Evolutionary conservation across 1,284 basidiomycete genomes (phyloP).

Genomic region (Marasmius oreades): DNA sequence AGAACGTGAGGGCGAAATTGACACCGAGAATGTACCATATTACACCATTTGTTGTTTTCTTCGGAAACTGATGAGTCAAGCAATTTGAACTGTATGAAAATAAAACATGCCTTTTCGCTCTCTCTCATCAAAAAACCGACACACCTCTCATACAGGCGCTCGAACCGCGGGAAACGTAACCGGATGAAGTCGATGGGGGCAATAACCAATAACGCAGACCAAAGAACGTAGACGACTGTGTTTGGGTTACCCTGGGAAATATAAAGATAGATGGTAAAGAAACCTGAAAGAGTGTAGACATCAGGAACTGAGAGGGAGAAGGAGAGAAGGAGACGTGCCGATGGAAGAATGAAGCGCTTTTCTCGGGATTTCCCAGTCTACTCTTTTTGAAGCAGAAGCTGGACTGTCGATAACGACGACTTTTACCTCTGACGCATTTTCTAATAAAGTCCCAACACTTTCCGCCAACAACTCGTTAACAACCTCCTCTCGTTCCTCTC

Average conservation of each 20-base stretch:
- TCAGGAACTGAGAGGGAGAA: conserved; percentile 5
- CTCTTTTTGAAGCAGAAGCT: conserved; percentile 24
- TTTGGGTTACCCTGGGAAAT: conserved; percentile 50
- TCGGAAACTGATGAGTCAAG: neutral
- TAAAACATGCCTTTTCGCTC: conserved; percentile 70
- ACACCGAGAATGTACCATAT: conserved; percentile 96
- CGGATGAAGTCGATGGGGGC: conserved; percentile 78
- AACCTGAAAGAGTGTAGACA: conserved; percentile 47
- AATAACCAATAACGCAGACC: conserved; percentile 67
- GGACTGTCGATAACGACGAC: neutral
- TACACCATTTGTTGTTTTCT: conserved; percentile 81
- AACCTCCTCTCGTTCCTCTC: conserved; percentile 14
- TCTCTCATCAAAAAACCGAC: conserved; percentile 94
- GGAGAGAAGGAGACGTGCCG: conserved; percentile 46
- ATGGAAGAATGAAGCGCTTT: conserved; percentile 91
- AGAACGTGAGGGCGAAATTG: conserved; percentile 74
- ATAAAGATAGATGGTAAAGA: conserved; percentile 81
- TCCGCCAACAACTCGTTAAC: conserved; percentile 19
- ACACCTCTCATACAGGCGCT: conserved; percentile 69
- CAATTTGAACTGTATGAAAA: neutral
- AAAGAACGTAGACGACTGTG: conserved; percentile 63
- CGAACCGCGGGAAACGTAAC: conserved; percentile 68
- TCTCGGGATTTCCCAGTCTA: conserved; percentile 84
- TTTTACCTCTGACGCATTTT: conserved; percentile 11
- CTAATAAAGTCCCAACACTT: conserved; percentile 13